Evolutionary conservation across 257 asterid genomes (phyloP).

Genomic region (Mentha longifolia): DNA sequence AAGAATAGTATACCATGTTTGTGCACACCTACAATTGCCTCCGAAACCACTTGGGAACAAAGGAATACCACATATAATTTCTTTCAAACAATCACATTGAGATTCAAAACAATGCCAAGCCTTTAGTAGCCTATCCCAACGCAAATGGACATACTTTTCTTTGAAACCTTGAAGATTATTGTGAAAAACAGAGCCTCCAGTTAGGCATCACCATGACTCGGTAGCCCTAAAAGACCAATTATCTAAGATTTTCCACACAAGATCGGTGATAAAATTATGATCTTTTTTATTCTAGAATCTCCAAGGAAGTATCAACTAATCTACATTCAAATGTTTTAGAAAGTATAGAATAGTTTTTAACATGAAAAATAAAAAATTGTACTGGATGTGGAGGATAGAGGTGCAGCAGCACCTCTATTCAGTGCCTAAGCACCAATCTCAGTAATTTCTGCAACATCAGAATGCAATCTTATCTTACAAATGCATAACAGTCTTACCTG

Average conservation of each 20-base stretch:
- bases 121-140: neutral
- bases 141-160: neutral
- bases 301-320: neutral
- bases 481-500: constrained; percentile 10
- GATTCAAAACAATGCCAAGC: neutral
- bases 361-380: neutral
- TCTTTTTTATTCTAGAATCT: neutral
- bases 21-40: neutral
- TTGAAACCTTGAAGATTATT: neutral
- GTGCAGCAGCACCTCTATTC: neutral
- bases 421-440: neutral
- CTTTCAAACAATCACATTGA: neutral
- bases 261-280: neutral
- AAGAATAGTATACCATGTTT: neutral
- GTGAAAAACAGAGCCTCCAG: neutral
- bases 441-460: constrained; percentile 6
- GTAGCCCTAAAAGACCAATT: neutral
- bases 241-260: neutral
- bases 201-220: neutral
- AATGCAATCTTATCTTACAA: neutral
- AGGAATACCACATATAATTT: neutral
- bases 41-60: neutral
- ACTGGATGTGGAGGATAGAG: neutral
- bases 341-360: neutral
- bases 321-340: neutral